A percentile compares a stretch with the other conserved stretches of the same genome.
These are phyloP conservation scores for Ogataea degrootiae DNA, from an alignment of 805 yeast species.

Conservation along the genomic window DNA sequence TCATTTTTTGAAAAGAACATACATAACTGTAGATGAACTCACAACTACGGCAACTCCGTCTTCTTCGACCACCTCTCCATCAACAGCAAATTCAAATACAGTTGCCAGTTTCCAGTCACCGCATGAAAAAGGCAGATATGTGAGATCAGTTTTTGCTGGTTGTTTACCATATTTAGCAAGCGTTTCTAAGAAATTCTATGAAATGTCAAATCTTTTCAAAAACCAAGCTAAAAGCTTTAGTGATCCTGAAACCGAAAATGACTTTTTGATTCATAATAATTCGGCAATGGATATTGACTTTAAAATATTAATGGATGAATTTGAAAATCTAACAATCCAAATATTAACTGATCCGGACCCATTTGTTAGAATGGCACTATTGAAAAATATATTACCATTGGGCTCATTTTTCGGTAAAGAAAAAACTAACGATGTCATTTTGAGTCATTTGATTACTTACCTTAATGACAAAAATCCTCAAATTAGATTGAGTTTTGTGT, in stretches of 20 bases:
- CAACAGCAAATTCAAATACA: not conserved
- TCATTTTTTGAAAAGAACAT: constrained; percentile 35
- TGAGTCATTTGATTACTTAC: constrained; percentile 89
- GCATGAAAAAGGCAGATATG: constrained; percentile 30
- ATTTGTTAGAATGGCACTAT: constrained; percentile 62
- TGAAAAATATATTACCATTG: constrained; percentile 67
- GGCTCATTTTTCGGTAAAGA: constrained; percentile 83
- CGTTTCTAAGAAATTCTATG: constrained; percentile 58
- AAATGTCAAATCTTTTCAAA: constrained; percentile 50
- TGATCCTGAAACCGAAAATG: constrained; percentile 44
- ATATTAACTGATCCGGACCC: constrained; percentile 67
- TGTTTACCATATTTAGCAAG: constrained; percentile 71
- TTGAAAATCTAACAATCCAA: constrained; percentile 61
- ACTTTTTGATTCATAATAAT: constrained; percentile 27
- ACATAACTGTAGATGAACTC: constrained; percentile 23
- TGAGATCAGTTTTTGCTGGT: constrained; percentile 65
- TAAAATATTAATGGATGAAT: constrained; percentile 42
- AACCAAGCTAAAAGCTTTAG: constrained; percentile 18
- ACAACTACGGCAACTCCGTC: constrained; percentile 7
- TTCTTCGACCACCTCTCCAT: constrained; percentile 3
- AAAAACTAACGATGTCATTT: constrained; percentile 78
- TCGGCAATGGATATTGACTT: constrained; percentile 35
- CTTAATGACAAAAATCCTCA: constrained; percentile 72
- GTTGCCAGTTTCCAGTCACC: not conserved
- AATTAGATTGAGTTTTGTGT: constrained; percentile 66